Evolutionary conservation across 441 rosid species (phyloP).

Genomic region (Brassica hybrid): DNA sequence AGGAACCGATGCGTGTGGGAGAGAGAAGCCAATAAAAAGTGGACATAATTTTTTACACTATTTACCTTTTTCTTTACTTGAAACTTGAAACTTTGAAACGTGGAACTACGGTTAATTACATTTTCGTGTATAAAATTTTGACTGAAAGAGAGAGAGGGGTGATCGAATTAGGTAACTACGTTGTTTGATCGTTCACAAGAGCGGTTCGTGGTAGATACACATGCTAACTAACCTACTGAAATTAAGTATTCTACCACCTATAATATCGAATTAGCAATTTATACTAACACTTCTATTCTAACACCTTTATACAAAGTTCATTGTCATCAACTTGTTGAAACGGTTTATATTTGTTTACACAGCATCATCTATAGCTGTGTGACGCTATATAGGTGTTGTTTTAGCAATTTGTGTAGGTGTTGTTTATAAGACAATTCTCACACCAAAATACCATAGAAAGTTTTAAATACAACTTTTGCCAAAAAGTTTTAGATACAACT

Average conservation of each 20-base stretch:
- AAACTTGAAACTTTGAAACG: constrained; percentile 37
- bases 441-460: neutral
- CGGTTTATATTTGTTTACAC: neutral
- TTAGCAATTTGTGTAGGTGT: neutral
- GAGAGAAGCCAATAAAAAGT: constrained; percentile 38
- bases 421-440: neutral
- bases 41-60: constrained; percentile 12
- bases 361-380: neutral
- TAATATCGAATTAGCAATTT: constrained; percentile 1
- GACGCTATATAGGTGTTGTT: no score
- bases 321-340: constrained; percentile 1
- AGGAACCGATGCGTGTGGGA: constrained; percentile 37
- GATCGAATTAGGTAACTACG: neutral
- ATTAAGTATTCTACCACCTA: neutral
- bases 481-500: neutral
- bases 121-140: constrained; percentile 20
- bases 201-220: constrained; percentile 9
- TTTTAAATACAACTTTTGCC: neutral
- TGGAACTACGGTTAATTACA: constrained; percentile 20
- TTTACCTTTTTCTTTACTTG: constrained; percentile 36
- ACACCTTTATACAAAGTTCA: no score
- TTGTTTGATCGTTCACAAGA: constrained; percentile 9
- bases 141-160: constrained; percentile 6
- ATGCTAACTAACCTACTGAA: neutral
- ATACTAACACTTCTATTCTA: neutral